A percentile compares a stretch with the other conserved stretches of the same genome.
These are phyloP conservation scores for Graphilbum ipis-grandicollis DNA, from an alignment of 2,329 filamentous ascomycete species.

Conservation along the genomic window DNA sequence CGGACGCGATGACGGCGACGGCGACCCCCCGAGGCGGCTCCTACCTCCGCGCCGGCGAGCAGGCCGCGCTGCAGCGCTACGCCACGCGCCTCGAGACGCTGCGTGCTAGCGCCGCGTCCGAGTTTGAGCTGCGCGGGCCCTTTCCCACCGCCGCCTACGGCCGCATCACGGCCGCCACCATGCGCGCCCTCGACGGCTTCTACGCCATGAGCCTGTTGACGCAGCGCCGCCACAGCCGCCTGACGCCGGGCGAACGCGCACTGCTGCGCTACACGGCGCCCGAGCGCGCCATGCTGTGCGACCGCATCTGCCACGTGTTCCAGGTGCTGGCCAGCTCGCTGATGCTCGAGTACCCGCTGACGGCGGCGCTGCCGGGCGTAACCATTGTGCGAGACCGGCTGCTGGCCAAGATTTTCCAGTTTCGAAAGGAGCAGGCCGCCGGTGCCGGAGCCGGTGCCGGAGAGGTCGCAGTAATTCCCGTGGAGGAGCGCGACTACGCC, in stretches of 20 bases:
- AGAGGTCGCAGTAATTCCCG: too few relatives aligned
- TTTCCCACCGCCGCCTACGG: slow-evolving; percentile 63
- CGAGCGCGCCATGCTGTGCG: slow-evolving; percentile 67
- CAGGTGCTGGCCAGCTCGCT: slow-evolving; percentile 80
- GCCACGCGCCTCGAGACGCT: slow-evolving; percentile 56
- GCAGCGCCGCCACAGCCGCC: slow-evolving; percentile 49
- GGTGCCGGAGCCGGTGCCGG: slow-evolving; percentile 15
- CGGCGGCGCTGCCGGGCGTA: slow-evolving; percentile 73
- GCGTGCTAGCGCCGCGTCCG: slow-evolving; percentile 54
- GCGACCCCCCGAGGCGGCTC: too few relatives aligned
- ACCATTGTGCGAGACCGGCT: slow-evolving; percentile 65
- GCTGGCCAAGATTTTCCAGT: slow-evolving; percentile 75
- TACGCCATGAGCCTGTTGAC: slow-evolving; percentile 93
- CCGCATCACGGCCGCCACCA: slow-evolving; percentile 62
- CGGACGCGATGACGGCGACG: too few relatives aligned
- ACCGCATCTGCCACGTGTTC: slow-evolving; percentile 77
- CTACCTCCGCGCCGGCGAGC: slow-evolving; percentile 80
- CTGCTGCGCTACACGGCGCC: slow-evolving; percentile 62
- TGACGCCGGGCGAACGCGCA: slow-evolving; percentile 65
- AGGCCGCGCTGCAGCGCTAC: slow-evolving; percentile 72
- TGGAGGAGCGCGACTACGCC: slow-evolving; percentile 71
- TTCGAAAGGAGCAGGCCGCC: slow-evolving; percentile 46
- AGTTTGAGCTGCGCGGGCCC: slow-evolving; percentile 76
- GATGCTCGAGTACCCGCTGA: slow-evolving; percentile 87
- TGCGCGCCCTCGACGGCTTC: slow-evolving; percentile 78